Evolutionary conservation across 2,329 filamentous ascomycete genomes (phyloP).

Genomic region (Tothia fuscella): DNA sequence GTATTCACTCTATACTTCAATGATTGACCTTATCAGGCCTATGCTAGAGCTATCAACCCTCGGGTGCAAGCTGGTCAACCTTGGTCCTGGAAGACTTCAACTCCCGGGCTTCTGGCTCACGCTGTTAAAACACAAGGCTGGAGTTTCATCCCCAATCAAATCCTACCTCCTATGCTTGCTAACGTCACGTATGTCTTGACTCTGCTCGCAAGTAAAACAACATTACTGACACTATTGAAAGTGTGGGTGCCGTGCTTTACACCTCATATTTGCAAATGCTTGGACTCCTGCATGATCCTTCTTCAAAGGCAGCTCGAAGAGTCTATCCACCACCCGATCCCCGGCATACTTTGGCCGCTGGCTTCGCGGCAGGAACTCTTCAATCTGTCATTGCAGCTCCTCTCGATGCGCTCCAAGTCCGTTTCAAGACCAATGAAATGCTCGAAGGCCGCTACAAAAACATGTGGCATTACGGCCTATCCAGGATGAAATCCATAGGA

Average conservation of each 20-base stretch:
- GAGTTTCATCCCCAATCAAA: conserved; percentile 61
- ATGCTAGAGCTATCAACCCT: conserved; percentile 51
- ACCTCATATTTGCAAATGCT: conserved; percentile 64
- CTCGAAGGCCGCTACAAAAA: conserved; percentile 44
- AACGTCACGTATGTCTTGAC: conserved; percentile 47
- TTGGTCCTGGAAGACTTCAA: conserved; percentile 55
- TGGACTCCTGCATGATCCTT: conserved; percentile 53
- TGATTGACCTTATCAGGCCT: conserved; percentile 34
- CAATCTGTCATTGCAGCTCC: conserved; percentile 64
- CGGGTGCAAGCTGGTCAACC: conserved; percentile 32
- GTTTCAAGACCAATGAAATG: conserved; percentile 54
- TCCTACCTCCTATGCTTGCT: conserved; percentile 62
- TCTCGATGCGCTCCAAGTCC: conserved; percentile 61
- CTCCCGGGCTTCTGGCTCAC: conserved; percentile 55
- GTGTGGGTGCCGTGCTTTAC: conserved; percentile 62
- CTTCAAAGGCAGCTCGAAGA: conserved; percentile 46
- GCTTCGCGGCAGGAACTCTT: conserved; percentile 54
- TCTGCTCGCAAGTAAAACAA: conserved; percentile 10
- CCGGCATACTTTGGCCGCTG: conserved; percentile 54
- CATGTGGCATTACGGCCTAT: conserved; percentile 61
- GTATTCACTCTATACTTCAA: background rate
- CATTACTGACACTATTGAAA: conserved; percentile 15
- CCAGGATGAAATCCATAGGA: conserved; percentile 60
- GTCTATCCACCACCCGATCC: conserved; percentile 59
- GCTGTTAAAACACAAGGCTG: conserved; percentile 60